These are phyloP conservation scores for Meyerozyma sp. DNA, from an alignment of 1,139 yeast genomes.

Conservation along the genomic window DNA sequence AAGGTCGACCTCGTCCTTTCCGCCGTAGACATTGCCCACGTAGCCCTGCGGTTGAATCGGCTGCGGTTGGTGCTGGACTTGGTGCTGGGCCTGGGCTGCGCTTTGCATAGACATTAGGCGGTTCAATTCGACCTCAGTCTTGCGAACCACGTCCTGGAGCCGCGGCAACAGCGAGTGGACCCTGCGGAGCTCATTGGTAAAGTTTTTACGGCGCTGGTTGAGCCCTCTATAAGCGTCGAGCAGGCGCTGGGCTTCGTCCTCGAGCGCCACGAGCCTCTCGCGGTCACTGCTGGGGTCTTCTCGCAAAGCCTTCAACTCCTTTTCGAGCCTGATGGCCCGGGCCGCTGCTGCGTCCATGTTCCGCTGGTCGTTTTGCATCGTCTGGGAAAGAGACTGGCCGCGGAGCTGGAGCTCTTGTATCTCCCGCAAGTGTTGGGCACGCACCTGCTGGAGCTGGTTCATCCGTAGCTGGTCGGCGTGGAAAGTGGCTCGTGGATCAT, in stretches of 20 bases:
- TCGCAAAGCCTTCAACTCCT: background rate
- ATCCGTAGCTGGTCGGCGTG: constrained; percentile 2
- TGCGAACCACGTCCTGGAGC: background rate
- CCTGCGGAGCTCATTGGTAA: background rate
- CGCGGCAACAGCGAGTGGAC: constrained; percentile 1
- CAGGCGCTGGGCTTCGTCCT: background rate
- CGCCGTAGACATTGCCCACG: constrained; percentile 17
- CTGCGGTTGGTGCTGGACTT: background rate
- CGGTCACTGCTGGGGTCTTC: background rate
- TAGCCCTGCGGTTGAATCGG: constrained; percentile 9
- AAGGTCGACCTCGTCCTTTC: constrained; percentile 32
- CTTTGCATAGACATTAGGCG: constrained; percentile 1
- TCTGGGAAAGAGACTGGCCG: background rate
- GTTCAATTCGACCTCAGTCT: background rate
- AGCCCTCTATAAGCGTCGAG: background rate
- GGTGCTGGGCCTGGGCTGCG: background rate
- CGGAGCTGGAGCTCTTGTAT: background rate
- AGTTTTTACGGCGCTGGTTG: background rate
- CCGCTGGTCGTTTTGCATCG: background rate
- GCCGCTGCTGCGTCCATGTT: background rate
- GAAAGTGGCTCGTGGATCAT: constrained; percentile 2
- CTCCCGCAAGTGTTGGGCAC: background rate
- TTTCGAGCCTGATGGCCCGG: background rate
- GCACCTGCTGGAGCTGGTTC: constrained; percentile 3
- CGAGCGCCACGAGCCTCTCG: background rate